phyloP scores from a whole-genome alignment of 1,284 basidiomycete genomes.

The Dichomitus squalens region DNA sequence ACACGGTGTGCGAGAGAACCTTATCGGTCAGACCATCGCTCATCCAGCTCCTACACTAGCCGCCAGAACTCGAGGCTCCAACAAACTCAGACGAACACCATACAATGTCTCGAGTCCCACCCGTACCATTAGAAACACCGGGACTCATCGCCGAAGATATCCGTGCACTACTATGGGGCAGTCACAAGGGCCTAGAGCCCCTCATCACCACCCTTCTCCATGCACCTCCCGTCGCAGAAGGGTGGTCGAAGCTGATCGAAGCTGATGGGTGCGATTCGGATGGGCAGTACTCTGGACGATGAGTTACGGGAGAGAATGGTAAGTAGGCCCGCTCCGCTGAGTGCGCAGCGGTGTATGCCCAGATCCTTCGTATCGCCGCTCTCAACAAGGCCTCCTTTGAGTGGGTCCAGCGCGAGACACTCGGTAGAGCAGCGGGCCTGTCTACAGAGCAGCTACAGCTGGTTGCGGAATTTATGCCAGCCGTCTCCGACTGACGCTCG shows the following conservation, averaged over 20 bases:
- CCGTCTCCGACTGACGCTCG: too few species aligned
- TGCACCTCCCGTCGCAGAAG: conserved; percentile 9
- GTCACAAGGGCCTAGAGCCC: background rate
- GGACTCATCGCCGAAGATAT: background rate
- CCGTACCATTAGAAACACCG: too few species aligned
- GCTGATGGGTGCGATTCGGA: conserved; percentile 18
- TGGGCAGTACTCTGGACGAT: conserved; percentile 21
- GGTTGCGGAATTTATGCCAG: too few species aligned
- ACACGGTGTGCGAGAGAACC: too few species aligned
- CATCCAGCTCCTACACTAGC: too few species aligned
- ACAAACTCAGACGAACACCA: too few species aligned
- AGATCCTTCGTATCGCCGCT: background rate
- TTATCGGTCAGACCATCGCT: too few species aligned
- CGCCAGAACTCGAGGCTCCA: too few species aligned
- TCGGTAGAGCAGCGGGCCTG: background rate
- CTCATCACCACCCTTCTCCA: background rate
- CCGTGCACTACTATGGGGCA: background rate
- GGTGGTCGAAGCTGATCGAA: conserved; percentile 23
- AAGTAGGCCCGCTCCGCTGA: background rate
- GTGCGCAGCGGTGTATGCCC: too few species aligned
- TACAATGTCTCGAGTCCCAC: too few species aligned
- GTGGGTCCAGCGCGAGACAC: background rate
- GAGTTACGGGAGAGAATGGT: conserved; percentile 29
- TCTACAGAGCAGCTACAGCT: background rate
- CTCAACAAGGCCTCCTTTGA: background rate